A percentile compares a stretch with the other conserved stretches of the same genome.
Evolutionary conservation across 2,329 filamentous ascomycete species (phyloP).

Genomic region (Colletotrichum echinochloae): DNA sequence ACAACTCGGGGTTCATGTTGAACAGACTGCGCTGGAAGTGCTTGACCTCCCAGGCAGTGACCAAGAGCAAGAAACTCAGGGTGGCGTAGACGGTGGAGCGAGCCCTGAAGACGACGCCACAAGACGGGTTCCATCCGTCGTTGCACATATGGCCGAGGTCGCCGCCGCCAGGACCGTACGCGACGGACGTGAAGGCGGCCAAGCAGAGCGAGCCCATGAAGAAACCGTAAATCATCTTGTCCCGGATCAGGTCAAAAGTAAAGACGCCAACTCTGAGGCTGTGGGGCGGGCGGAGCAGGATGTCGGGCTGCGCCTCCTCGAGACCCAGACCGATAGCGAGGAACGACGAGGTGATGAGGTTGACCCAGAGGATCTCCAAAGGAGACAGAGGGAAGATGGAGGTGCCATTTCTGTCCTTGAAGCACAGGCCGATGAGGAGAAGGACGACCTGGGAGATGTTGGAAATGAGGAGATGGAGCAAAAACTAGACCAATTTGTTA

Average conservation of each 20-base stretch:
- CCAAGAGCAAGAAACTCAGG: conserved; percentile 74
- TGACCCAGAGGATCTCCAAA: conserved; percentile 82
- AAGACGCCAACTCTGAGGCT: conserved; percentile 71
- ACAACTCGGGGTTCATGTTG: conserved; percentile 69
- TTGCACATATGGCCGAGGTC: conserved; percentile 70
- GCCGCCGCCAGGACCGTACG: conserved; percentile 64
- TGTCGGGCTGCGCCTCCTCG: conserved; percentile 75
- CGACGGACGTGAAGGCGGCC: conserved; percentile 69
- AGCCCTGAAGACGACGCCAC: conserved; percentile 71
- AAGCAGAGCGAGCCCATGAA: conserved; percentile 74
- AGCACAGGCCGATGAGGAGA: conserved; percentile 75
- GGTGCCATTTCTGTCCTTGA: conserved; percentile 69
- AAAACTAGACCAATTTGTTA: conserved; percentile 56
- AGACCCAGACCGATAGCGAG: conserved; percentile 79
- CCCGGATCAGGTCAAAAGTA: conserved; percentile 72
- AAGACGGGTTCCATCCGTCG: conserved; percentile 60
- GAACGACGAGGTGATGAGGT: conserved; percentile 78
- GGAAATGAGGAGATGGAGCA: conserved; percentile 75
- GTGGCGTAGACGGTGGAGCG: conserved; percentile 77
- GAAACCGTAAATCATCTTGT: conserved; percentile 75
- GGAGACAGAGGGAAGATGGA: conserved; percentile 79
- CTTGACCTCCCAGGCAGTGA: conserved; percentile 80
- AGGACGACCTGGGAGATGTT: conserved; percentile 78
- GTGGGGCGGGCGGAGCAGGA: conserved; percentile 75
- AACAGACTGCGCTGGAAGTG: conserved; percentile 78